Base-by-base conservation (phyloP, 371 early-diverging fungal genomes). In the Mortierella sp. region DNA sequence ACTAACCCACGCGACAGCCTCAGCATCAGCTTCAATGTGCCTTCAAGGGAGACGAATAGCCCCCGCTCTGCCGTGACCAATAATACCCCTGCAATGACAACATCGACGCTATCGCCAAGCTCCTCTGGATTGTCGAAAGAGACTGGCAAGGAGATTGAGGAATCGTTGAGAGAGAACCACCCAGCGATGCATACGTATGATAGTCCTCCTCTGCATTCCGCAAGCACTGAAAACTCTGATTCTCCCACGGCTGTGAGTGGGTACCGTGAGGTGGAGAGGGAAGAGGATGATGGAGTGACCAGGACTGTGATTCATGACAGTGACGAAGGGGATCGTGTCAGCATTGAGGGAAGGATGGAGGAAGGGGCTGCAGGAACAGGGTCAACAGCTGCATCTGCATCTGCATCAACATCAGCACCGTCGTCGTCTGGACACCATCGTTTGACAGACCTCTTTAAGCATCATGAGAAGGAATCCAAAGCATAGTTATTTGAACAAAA, bases 221-320 rank as follows among this genome's bases (percentile, higher is more conserved):
- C 34, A 5, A 48, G 7, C 9, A 30, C 31, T 31, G 7, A 14
- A 19, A 41, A 23, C 46, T 58, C 58, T 5, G 21, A n/a, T 6
- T 50, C 55, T 7, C 53, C 49, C 47, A 19, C 46, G 17, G 61
- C 73, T 3, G 51, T 57, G 28, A 49, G 54, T 15, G 31, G 42
- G 31, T 26, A 60, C n/a, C 69, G 64, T 39, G 76, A 75, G 46
- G 61, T 57, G 5, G 76, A 75, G 42, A 56, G 54, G 32, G 76
- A 75, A 39, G 61, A 68, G 6, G 69, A 75, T 30, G 54, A 64
- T 24, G 76, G 76, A 0, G 12, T 75, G 9, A 49, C 68, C 1
- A 60, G 76, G 53, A 50, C 43, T 9, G 57, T 60, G 26, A 68
- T 56, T 46, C 69, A 46, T 19, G 69, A 75, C 15, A 50, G 59